phyloP scores from a whole-genome alignment of 192 early-diverging fungal genomes.

The Phlyctochytrium bullatum region DNA sequence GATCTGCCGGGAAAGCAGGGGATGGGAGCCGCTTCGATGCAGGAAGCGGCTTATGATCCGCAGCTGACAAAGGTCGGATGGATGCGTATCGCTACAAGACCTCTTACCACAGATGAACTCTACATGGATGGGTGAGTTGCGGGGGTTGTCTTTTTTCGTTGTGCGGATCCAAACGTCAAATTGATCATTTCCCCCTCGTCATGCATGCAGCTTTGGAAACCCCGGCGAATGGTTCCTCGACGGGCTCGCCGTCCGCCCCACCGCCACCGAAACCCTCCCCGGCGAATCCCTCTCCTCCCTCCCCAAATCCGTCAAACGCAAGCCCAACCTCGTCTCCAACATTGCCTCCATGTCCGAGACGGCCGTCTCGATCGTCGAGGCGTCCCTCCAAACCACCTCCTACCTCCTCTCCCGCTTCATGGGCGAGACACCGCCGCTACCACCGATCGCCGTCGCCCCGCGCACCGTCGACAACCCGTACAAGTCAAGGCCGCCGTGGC shows the following conservation, averaged over 20 bases:
- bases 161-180: too few relatives aligned
- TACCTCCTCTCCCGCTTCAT: slow-evolving; percentile 35
- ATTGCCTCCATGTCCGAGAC: slow-evolving; percentile 13
- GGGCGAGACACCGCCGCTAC: slow-evolving; percentile 24
- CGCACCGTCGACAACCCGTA: neutral
- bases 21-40: neutral
- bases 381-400: slow-evolving; percentile 19
- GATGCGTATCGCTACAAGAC: slow-evolving; percentile 25
- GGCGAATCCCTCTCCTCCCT: neutral
- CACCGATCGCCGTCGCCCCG: slow-evolving; percentile 11
- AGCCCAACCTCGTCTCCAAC: slow-evolving; percentile 20
- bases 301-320: slow-evolving; percentile 11
- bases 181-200: neutral
- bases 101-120: slow-evolving; percentile 29
- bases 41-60: slow-evolving; percentile 16
- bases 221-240: slow-evolving; percentile 13
- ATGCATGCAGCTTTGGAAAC: slow-evolving; percentile 12
- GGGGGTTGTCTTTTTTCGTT: neutral
- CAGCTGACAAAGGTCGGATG: slow-evolving; percentile 35
- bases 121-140: slow-evolving; percentile 23
- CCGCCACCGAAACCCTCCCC: neutral
- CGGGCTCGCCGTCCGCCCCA: slow-evolving; percentile 11
- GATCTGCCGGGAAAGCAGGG: neutral
- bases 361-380: slow-evolving; percentile 18
- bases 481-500: slow-evolving; percentile 21